Evolutionary conservation across 768 basidiomycete genomes (phyloP).

Genomic region (Lactifluus volemus): DNA sequence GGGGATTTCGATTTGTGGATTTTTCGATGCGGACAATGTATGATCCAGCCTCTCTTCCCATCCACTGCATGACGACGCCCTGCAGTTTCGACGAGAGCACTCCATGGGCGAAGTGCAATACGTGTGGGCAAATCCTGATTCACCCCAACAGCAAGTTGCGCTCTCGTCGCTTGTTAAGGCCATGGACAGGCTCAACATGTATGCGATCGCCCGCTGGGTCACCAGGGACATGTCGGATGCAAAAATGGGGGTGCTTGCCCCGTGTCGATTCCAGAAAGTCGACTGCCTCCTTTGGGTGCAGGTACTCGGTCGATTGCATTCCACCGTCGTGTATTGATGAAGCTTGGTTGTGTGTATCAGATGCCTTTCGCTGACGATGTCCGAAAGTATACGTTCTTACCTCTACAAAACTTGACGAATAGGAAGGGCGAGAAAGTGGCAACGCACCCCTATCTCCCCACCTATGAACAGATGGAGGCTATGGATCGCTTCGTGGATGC

Average conservation of each 20-base stretch:
- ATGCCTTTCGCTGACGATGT: constrained; percentile 96
- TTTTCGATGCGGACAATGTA: constrained; percentile 66
- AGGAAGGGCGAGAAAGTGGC: constrained; percentile 65
- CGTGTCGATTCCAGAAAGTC: constrained; percentile 51
- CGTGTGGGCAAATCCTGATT: constrained; percentile 65
- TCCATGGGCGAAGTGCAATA: constrained; percentile 82
- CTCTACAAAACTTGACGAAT: constrained; percentile 61
- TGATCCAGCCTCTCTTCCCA: constrained; percentile 13
- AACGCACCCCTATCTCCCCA: constrained; percentile 79
- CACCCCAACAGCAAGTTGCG: constrained; percentile 67
- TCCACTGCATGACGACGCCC: background rate
- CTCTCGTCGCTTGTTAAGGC: constrained; percentile 83
- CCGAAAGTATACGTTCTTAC: constrained; percentile 79
- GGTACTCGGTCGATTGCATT: constrained; percentile 34
- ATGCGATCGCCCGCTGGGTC: constrained; percentile 83
- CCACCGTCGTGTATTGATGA: background rate
- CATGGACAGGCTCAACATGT: constrained; percentile 53
- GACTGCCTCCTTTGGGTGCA: constrained; percentile 82
- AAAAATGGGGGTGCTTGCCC: constrained; percentile 74
- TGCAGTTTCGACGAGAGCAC: constrained; percentile 73
- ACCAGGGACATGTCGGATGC: constrained; percentile 63
- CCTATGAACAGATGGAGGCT: constrained; percentile 60
- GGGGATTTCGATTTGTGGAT: constrained; percentile 84
- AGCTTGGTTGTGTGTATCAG: constrained; percentile 32
- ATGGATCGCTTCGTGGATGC: constrained; percentile 86